Percentiles rank a stretch among this genome's conserved stretches.
Conservation (phyloP, 257 asterid species). For the Rauvolfia tetraphylla region DNA sequence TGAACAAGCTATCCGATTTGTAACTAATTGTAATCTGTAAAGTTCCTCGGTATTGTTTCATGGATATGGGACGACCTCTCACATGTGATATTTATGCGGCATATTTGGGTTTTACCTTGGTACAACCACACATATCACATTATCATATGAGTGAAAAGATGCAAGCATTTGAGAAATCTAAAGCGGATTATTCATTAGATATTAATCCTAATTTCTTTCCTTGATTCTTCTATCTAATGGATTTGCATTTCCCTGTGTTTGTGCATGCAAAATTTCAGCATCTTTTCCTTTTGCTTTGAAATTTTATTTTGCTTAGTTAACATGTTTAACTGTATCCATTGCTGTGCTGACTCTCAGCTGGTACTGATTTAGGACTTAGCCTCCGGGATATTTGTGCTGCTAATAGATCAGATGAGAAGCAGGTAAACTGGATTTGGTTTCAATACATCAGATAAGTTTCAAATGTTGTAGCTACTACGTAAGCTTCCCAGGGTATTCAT, state of each 20-base stretch:
- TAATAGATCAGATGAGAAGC: conserved; percentile 86
- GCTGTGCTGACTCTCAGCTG: conserved; percentile 40
- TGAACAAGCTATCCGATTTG: neutral
- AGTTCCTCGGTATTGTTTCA: neutral
- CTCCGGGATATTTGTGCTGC: conserved; percentile 91
- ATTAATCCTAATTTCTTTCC: neutral
- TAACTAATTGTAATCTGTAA: neutral
- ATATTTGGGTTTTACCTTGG: neutral
- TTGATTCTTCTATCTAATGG: conserved; percentile 6
- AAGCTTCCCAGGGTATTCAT: conserved; percentile 8
- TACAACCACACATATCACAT: neutral
- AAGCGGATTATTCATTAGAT: neutral
- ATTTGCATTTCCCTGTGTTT: too few relatives aligned
- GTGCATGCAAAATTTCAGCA: neutral
- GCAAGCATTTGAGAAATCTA: neutral
- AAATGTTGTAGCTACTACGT: neutral
- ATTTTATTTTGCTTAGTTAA: conserved; percentile 15
- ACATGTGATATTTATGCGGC: neutral
- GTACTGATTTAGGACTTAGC: conserved; percentile 57
- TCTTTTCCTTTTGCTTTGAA: conserved; percentile 16
- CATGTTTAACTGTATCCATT: conserved; percentile 11
- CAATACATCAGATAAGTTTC: neutral
- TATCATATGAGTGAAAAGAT: neutral
- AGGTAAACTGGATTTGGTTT: conserved; percentile 43
- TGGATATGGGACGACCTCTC: neutral